These are phyloP conservation scores for Penicillium sp. DNA, from an alignment of 2,329 filamentous ascomycete species.

Conservation along the genomic window DNA sequence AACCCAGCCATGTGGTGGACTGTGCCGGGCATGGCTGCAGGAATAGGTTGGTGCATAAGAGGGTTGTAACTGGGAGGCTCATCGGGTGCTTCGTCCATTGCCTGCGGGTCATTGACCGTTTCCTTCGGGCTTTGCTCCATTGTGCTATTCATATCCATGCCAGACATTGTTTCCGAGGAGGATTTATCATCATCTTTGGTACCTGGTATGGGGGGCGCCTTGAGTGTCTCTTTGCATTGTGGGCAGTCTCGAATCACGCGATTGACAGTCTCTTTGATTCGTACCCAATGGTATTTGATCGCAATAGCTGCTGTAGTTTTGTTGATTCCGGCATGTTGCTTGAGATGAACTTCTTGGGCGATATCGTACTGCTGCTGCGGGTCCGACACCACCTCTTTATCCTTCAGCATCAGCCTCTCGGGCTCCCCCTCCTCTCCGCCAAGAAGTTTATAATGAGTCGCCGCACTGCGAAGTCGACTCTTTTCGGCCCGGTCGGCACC, in stretches of 20 bases:
- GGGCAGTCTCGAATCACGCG: conserved; percentile 88
- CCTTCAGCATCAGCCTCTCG: conserved; percentile 91
- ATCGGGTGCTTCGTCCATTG: conserved; percentile 26
- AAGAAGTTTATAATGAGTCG: conserved; percentile 87
- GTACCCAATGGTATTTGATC: conserved; percentile 93
- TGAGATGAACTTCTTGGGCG: conserved; percentile 70
- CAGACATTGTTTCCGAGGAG: conserved; percentile 14
- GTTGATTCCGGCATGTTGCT: conserved; percentile 89
- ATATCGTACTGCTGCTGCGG: conserved; percentile 88
- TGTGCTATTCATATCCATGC: conserved; percentile 12
- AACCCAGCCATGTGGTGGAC: conserved; percentile 43
- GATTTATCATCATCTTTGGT: conserved; percentile 28
- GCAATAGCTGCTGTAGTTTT: conserved; percentile 94
- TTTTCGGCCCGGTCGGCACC: conserved; percentile 95
- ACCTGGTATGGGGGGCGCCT: conserved; percentile 47
- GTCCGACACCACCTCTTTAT: conserved; percentile 94
- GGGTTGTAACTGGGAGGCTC: conserved; percentile 29
- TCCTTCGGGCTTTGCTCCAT: conserved; percentile 17
- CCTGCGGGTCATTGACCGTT: conserved; percentile 14
- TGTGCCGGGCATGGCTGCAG: conserved; percentile 33
- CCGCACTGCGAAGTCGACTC: conserved; percentile 85
- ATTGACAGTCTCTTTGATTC: conserved; percentile 96
- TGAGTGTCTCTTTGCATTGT: conserved; percentile 79
- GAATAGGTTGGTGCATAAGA: conserved; percentile 30
- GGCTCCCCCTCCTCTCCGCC: conserved; percentile 47